Evolutionary conservation across 106 monocot genomes (phyloP), one percentile per base, ranked within the genome.

Genomic region (Platanthera guangdongensis): DNA sequence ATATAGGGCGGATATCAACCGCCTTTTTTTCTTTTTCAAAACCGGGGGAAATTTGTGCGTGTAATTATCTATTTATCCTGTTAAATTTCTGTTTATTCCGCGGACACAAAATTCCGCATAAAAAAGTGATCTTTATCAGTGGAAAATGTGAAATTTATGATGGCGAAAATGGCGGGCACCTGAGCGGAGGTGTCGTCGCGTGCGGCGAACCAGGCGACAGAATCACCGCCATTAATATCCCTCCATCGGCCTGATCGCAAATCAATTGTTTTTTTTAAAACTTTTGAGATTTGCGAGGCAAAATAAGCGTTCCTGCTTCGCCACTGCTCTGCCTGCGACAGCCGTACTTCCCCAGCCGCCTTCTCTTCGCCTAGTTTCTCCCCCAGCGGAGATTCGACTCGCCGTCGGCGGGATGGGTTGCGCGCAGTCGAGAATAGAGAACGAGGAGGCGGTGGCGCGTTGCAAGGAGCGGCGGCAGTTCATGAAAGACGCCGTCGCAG

Each of bases 361-460:
- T 11, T 15, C 0, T 11, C 15, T 15, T n/a, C n/a, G n/a, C n/a
- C 13, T 11, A 60, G 6, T 19, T 46, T 72, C 13, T 51, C 21
- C 0, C 14, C 15, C 18, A 21, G 19, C 19, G 13, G 39, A 39
- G 39, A 39, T 39, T 39, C 39, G 3, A 39, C 3, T 39, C 39
- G 50, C 51, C 8, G 0, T 4, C 51, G 7, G 51, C 3, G 50
- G 48, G 75, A 97, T 97, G 96, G 96, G 96, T 1, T 97, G 93
- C 72, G 77, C 83, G 47, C 96, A 91, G 55, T 97, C 96, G 65
- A 87, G 83, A 84, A 87, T 97, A 82, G 96, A 93, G 50, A 78
- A 78, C 74, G 93, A 93, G 80, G 96, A 91, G 80, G 83, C 86
- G 54, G 93, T 97, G 79, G 8, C 62, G 18, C 84, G 91, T 49